Base-by-base conservation (phyloP, 768 basidiomycete genomes). In the Boletus vinaceobasis region DNA sequence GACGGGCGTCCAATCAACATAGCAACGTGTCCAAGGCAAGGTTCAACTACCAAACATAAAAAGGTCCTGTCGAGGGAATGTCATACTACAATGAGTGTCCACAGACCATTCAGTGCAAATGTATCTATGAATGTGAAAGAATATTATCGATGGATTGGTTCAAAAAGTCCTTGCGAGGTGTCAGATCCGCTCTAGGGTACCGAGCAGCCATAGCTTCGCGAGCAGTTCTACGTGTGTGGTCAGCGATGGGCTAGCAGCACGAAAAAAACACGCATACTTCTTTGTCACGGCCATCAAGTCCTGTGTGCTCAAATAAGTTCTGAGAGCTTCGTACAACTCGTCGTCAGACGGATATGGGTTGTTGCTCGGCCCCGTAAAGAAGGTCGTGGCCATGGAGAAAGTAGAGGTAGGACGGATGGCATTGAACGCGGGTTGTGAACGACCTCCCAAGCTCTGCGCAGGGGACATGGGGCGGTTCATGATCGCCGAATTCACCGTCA, bases 231-330 rank as follows among this genome's bases (percentile, higher is more conserved):
- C 5, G 31, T 0, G 10, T 13, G 8, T n/a, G 56, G 42, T 57
- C 52, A 63, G 62, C 43, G 19, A 50, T 0, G 13, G 9, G 8
- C 29, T n/a, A 31, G 53, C 19, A 21, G 43, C 8, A 38, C n/a
- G 10, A 39, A 39, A 50, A 27, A 43, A 42, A 13, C 2, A 47
- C 2, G 3, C 82, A 63, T 60, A 85, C 80, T 83, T 84, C 75
- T 85, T 85, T 58, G 82, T 84, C 43, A 88, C 83, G n/a, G 77
- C 78, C 86, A 88, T 86, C 59, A 87, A 66, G 65, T 88, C 84
- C 61, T 86, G 84, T 23, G 81, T 80, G 48, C 83, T 80, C 52
- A 88, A 63, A 62, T 83, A 85, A 23, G 75, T 74, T 49, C 81
- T 75, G 17, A 87, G 69, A 17, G 81, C 78, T 15, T 67, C 76